These are phyloP conservation scores for Ensete ventricosum DNA, from an alignment of 176 grass and related monocot genomes.

Conservation along the genomic window DNA sequence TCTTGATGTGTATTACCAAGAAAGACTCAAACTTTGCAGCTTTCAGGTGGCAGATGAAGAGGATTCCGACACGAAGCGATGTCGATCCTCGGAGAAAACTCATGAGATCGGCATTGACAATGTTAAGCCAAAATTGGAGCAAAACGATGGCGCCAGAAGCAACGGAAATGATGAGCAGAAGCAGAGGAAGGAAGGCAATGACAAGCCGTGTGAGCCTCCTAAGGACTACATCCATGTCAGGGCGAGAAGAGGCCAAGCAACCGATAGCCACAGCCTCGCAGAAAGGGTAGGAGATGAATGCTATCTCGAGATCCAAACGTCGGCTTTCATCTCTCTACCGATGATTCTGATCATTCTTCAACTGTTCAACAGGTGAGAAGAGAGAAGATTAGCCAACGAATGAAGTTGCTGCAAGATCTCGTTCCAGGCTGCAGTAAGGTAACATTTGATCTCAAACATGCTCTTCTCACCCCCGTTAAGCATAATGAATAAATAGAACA, in stretches of 20 bases:
- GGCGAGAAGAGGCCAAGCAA: conserved; percentile 86
- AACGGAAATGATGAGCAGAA: conserved; percentile 33
- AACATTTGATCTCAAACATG: background rate
- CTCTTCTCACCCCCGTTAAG: no score
- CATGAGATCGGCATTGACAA: background rate
- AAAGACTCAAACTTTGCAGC: background rate
- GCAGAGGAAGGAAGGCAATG: conserved; percentile 50
- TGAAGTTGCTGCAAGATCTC: conserved; percentile 79
- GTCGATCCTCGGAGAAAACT: background rate
- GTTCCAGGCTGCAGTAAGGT: conserved; percentile 85
- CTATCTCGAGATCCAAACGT: conserved; percentile 1
- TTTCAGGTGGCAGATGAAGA: conserved; percentile 29
- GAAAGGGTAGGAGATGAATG: conserved; percentile 52
- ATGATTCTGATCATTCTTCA: background rate
- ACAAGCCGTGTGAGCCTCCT: conserved; percentile 43
- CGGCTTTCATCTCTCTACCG: background rate
- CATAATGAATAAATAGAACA: no score
- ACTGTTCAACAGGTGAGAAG: conserved; percentile 51
- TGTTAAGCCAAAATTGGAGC: conserved; percentile 49
- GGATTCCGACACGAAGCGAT: background rate
- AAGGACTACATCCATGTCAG: conserved; percentile 96
- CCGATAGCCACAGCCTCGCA: conserved; percentile 95
- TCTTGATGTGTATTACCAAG: background rate
- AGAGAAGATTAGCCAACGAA: conserved; percentile 80
- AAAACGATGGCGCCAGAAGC: conserved; percentile 35